A percentile compares a stretch with the other conserved stretches of the same genome.
These are phyloP conservation scores for Cladosporium halotolerans DNA, from an alignment of 2,329 filamentous ascomycete species.

Conservation along the genomic window DNA sequence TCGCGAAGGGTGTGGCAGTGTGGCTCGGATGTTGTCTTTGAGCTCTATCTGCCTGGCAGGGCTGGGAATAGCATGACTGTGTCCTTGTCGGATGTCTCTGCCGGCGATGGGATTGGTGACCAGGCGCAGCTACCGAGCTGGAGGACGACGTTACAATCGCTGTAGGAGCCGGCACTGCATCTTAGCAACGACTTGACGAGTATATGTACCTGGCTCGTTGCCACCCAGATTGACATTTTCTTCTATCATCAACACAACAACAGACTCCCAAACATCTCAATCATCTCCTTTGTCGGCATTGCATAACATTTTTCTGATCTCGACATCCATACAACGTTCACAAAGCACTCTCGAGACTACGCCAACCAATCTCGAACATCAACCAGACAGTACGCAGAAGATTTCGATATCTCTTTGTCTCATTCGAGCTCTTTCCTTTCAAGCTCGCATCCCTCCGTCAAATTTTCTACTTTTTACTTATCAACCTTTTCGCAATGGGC, in stretches of 20 bases:
- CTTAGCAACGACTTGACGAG: background rate
- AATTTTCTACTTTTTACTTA: background rate
- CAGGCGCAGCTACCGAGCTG: slow-evolving; percentile 7
- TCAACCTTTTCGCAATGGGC: slow-evolving; percentile 6
- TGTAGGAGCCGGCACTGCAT: slow-evolving; percentile 5
- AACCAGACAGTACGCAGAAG: slow-evolving; percentile 8
- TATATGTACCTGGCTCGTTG: slow-evolving; percentile 5
- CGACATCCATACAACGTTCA: slow-evolving; percentile 7
- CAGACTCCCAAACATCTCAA: slow-evolving; percentile 11
- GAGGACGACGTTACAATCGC: background rate
- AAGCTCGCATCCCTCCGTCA: slow-evolving; percentile 1
- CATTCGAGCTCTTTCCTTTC: slow-evolving; percentile 5
- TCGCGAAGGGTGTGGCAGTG: slow-evolving; percentile 5
- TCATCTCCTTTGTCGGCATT: slow-evolving; percentile 11
- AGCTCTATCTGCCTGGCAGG: background rate
- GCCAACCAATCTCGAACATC: background rate
- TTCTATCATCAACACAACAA: slow-evolving; percentile 11
- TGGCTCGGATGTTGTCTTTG: slow-evolving; percentile 2
- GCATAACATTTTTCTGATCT: slow-evolving; percentile 8
- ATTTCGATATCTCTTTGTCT: slow-evolving; percentile 11
- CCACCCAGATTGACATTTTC: slow-evolving; percentile 10
- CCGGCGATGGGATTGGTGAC: background rate
- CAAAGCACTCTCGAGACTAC: background rate
- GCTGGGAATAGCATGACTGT: slow-evolving; percentile 12
- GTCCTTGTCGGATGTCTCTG: background rate